Evolutionary conservation across 192 early-diverging fungal genomes (phyloP).

Genomic region (Phycomyces nitens): DNA sequence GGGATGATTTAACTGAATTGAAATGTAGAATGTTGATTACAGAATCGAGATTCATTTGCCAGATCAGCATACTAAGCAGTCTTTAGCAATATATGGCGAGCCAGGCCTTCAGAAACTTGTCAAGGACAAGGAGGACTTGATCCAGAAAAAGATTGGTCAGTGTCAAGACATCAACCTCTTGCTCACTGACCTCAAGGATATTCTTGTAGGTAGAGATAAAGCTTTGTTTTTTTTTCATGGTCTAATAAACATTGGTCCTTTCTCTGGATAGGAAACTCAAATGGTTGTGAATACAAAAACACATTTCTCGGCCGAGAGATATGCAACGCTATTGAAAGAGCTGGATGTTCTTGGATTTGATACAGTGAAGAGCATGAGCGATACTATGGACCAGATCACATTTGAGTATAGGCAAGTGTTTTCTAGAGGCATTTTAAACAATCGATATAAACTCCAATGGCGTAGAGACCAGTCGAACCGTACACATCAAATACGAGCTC

Average conservation of each 20-base stretch:
- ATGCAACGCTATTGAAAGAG: not conserved
- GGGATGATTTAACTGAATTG: not conserved
- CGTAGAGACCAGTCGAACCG: not conserved
- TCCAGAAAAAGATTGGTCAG: slow-evolving; percentile 1
- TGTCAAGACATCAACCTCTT: not conserved
- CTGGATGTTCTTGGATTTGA: slow-evolving; percentile 9
- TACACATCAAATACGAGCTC: not conserved
- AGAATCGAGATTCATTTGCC: not conserved
- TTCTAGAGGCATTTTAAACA: not conserved
- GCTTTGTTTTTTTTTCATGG: too few species aligned
- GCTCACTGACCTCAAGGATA: not conserved
- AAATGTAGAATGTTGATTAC: not conserved
- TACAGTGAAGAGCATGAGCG: not conserved
- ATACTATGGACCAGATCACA: slow-evolving; percentile 10
- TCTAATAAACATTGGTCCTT: too few species aligned
- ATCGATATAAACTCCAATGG: not conserved
- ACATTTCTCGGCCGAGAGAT: slow-evolving; percentile 6
- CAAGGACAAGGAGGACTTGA: not conserved
- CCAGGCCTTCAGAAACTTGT: not conserved
- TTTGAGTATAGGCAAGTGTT: slow-evolving; percentile 2
- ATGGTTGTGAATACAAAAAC: not conserved
- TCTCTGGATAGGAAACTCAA: not conserved
- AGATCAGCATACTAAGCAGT: slow-evolving; percentile 1
- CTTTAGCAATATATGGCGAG: slow-evolving; percentile 3
- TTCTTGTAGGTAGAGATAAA: not conserved